Conservation (phyloP, 179 eudicot species). For the Patellifolia procumbens region DNA sequence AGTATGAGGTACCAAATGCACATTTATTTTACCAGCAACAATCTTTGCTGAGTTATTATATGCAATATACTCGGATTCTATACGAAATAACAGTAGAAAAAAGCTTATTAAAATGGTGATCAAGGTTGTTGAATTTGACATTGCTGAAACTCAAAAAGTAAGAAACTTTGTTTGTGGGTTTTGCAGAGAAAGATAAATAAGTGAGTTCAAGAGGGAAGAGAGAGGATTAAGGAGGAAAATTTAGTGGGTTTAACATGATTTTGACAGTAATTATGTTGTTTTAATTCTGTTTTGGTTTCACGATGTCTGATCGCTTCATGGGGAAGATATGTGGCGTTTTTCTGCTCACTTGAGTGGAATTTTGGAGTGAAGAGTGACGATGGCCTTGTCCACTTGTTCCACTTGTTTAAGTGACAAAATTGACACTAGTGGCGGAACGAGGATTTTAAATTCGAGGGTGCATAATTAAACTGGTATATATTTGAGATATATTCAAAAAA, state of each 20-base stretch:
- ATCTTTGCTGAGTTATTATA: conserved; percentile 55
- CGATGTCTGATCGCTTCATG: conserved; percentile 25
- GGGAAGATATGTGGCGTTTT: conserved; percentile 17
- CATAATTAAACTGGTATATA: no score
- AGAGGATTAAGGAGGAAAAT: not conserved
- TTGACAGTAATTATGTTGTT: not conserved
- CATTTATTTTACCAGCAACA: conserved; percentile 59
- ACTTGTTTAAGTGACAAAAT: no score
- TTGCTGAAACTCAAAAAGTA: not conserved
- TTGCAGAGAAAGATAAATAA: not conserved
- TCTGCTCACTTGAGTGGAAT: conserved; percentile 8
- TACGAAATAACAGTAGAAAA: conserved; percentile 11
- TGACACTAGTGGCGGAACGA: no score
- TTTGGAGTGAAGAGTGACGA: conserved; percentile 1
- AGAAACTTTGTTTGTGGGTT: no score
- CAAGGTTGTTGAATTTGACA: conserved; percentile 15
- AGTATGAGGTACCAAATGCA: conserved; percentile 91
- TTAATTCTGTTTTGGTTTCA: not conserved
- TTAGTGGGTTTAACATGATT: conserved; percentile 16
- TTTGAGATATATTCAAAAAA: no score
- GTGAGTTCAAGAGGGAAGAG: not conserved
- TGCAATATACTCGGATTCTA: conserved; percentile 54
- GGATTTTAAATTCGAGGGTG: no score
- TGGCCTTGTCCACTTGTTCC: not conserved
- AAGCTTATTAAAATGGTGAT: conserved; percentile 7